Base-by-base conservation (phyloP, 2,329 filamentous ascomycete species). In the Arthroderma uncinatum region DNA sequence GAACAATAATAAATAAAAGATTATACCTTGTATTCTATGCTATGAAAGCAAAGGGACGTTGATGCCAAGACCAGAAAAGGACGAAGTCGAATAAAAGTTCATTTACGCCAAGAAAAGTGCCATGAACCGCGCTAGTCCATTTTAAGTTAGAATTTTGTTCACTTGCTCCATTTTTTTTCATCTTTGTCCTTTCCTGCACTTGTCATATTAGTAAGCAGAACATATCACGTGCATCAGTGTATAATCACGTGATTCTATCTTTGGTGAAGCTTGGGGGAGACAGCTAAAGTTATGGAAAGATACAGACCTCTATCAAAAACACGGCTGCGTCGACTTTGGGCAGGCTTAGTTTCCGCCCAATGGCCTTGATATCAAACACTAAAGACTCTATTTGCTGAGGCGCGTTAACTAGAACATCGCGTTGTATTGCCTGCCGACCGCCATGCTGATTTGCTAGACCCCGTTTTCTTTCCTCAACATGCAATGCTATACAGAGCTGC, bases 401-500 rank as follows among this genome's bases (percentile, higher is more conserved):
- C 40, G 28, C 28, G n/a, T 50, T 14, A 50, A 50, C 33, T 50
- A 4, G 47, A 50, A 33, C 8, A 50, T 33, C 8, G 47, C 8
- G 25, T 30, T 50, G 25, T 2, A n/a, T 30, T 30, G 7, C 25
- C 6, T 30, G 47, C 12, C n/a, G 19, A 30, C 25, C 25, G n/a
- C n/a, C n/a, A 50, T 50, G 47, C 10, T 50, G 47, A 25, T 50
- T 50, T 33, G 28, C 25, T 50, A 50, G 28, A 14, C 47, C 25
- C 14, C n/a, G 5, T 25, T 16, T 30, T 7, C n/a, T 34, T 39
- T 3, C 10, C 19, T 57, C 23, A 67, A 59, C 59, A 97, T 97
- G 92, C 92, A 97, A 82, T 95, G 89, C 79, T 97, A 97, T 76
- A 91, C 89, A 68, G 93, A 98, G 79, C 80, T 98, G 71, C 84